These are phyloP conservation scores for Lactifluus pinguis DNA, from an alignment of 768 basidiomycete species.

Conservation along the genomic window DNA sequence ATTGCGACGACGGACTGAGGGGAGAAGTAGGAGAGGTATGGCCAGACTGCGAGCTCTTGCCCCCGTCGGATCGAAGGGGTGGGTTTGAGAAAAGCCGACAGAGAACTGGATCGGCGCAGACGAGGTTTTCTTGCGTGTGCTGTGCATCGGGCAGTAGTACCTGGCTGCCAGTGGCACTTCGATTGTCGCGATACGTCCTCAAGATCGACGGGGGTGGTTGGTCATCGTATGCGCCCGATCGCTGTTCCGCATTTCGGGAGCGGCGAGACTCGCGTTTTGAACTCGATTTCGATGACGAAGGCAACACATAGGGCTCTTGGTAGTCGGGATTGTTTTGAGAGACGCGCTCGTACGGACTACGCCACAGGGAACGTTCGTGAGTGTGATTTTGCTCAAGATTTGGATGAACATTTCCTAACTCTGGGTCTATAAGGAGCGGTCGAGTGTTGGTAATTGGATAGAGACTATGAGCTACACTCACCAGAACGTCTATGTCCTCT, in stretches of 20 bases:
- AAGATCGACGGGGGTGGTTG: constrained; percentile 33
- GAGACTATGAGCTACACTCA: background rate
- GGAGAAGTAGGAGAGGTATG: background rate
- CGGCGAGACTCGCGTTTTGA: constrained; percentile 16
- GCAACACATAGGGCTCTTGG: constrained; percentile 10
- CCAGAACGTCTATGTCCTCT: background rate
- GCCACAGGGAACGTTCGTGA: constrained; percentile 18
- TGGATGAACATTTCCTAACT: background rate
- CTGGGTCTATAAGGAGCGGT: background rate
- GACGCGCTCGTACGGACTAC: constrained; percentile 14
- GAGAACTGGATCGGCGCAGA: constrained; percentile 10
- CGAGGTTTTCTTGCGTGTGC: background rate
- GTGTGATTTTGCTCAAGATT: background rate
- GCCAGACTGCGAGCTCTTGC: background rate
- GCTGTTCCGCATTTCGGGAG: constrained; percentile 19
- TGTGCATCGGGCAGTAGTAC: background rate
- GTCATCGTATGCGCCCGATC: constrained; percentile 27
- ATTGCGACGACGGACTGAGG: background rate
- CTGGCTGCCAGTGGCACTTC: background rate
- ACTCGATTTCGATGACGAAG: constrained; percentile 2
- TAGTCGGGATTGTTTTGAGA: constrained; percentile 15
- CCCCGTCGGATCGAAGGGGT: background rate
- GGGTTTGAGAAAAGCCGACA: constrained; percentile 11
- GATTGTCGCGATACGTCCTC: constrained; percentile 23
- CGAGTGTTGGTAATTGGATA: background rate